These are phyloP conservation scores for Guadua angustifolia DNA, from an alignment of 176 grass and related monocot species.

Conservation along the genomic window DNA sequence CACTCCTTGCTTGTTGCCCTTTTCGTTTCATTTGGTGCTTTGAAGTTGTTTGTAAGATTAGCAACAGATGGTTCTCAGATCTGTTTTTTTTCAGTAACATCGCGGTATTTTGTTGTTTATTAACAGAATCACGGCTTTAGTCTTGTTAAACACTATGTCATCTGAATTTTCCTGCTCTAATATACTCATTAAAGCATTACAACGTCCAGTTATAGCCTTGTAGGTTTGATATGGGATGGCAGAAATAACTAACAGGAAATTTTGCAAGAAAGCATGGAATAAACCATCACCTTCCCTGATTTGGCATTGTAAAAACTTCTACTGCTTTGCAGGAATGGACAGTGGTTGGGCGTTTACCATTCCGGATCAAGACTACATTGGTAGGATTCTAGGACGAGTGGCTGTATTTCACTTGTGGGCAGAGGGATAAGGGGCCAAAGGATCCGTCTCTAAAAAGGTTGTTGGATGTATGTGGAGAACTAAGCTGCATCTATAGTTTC, in stretches of 20 bases:
- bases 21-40: too few species aligned
- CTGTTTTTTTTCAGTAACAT: too few species aligned
- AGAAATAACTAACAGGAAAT: neutral
- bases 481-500: slow-evolving; percentile 45
- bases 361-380: slow-evolving; percentile 93
- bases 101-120: neutral
- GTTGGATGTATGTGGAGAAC: slow-evolving; percentile 87
- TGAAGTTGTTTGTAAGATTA: too few species aligned
- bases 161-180: slow-evolving; percentile 19
- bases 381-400: slow-evolving; percentile 89
- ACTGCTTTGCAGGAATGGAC: slow-evolving; percentile 75
- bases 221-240: too few species aligned
- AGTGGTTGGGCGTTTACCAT: slow-evolving; percentile 81
- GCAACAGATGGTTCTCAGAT: too few species aligned
- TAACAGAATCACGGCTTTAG: neutral
- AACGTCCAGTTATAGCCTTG: too few species aligned
- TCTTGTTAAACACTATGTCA: neutral
- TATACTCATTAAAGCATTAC: neutral
- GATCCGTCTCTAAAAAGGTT: slow-evolving; percentile 85
- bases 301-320: slow-evolving; percentile 33
- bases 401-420: slow-evolving; percentile 76
- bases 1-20: neutral
- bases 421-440: slow-evolving; percentile 81
- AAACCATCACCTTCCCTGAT: neutral
- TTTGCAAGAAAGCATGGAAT: neutral